Conservation (phyloP, 2,329 filamentous ascomycete genomes). For the Alternaria infectoria region DNA sequence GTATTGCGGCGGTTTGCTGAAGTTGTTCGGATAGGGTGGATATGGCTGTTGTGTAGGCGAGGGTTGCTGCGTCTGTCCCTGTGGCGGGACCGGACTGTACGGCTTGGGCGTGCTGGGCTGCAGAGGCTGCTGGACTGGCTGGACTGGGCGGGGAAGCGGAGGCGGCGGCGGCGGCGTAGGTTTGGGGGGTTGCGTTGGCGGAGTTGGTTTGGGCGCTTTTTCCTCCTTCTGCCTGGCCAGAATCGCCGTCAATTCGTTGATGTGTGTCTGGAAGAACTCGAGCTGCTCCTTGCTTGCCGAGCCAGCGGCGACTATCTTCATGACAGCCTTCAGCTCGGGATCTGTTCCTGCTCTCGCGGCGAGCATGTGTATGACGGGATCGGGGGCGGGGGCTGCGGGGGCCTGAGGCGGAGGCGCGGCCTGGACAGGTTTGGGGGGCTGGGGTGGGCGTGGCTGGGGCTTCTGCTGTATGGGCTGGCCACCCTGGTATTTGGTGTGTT, state of each 20-base stretch:
- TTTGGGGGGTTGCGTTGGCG: conserved; percentile 23
- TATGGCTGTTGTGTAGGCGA: conserved; percentile 26
- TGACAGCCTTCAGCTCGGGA: conserved; percentile 74
- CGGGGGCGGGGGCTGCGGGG: conserved; percentile 54
- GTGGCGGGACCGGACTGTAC: conserved; percentile 10
- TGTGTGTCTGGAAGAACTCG: conserved; percentile 78
- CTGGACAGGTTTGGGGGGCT: conserved; percentile 35
- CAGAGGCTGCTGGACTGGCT: conserved; percentile 18
- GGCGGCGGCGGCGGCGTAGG: conserved; percentile 14
- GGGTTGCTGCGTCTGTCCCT: conserved; percentile 22
- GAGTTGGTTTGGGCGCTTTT: conserved; percentile 26
- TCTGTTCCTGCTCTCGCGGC: conserved; percentile 78
- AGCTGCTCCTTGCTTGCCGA: conserved; percentile 74
- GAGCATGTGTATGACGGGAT: conserved; percentile 81
- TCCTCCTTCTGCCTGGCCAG: conserved; percentile 51
- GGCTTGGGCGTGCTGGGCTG: conserved; percentile 9
- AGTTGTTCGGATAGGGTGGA: conserved; percentile 29
- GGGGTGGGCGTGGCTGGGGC: conserved; percentile 30
- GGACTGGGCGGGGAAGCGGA: conserved; percentile 22
- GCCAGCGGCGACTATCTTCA: conserved; percentile 82
- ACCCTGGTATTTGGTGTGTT: conserved; percentile 35
- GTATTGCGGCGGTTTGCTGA: conserved; percentile 29
- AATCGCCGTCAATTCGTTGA: conserved; percentile 74
- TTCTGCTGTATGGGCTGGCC: conserved; percentile 23
- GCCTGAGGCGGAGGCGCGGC: conserved; percentile 28